These are phyloP conservation scores for Gypsophila paniculata DNA, from an alignment of 179 eudicot species.

Conservation along the genomic window DNA sequence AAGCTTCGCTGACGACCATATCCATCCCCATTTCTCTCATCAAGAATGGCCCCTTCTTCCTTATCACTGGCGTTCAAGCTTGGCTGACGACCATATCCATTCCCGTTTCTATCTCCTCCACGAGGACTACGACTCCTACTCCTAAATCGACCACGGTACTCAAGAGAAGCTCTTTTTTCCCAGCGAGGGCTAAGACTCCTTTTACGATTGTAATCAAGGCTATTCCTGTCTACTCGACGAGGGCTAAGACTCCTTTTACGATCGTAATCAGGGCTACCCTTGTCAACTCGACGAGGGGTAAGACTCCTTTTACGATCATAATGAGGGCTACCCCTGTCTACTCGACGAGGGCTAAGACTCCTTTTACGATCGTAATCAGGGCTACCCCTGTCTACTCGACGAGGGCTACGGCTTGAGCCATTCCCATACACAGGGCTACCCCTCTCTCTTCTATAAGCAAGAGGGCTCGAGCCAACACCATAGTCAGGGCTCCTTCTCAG, in stretches of 20 bases:
- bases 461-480: constrained; percentile 42
- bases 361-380: constrained; percentile 54
- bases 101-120: constrained; percentile 34
- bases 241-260: too few species aligned
- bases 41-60: constrained; percentile 29
- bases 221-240: too few species aligned
- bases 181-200: too few species aligned
- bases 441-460: constrained; percentile 30
- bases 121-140: constrained; percentile 36
- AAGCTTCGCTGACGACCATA: constrained; percentile 34
- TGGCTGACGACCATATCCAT: constrained; percentile 35
- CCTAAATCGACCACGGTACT: constrained; percentile 22
- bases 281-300: constrained; percentile 38
- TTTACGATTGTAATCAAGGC: too few species aligned
- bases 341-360: constrained; percentile 53
- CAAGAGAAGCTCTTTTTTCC: constrained; percentile 30
- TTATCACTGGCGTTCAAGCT: constrained; percentile 24
- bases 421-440: constrained; percentile 39
- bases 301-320: constrained; percentile 40
- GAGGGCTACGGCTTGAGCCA: constrained; percentile 31
- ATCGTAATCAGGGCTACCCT: too few species aligned
- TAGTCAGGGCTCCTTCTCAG: constrained; percentile 42
- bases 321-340: constrained; percentile 38
- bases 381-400: constrained; percentile 46
- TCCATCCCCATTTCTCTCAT: constrained; percentile 39